Percentiles rank a stretch among this genome's conserved stretches.
These are phyloP conservation scores for Penicillium lividum DNA, from an alignment of 495 filamentous ascomycete species.

Conservation along the genomic window DNA sequence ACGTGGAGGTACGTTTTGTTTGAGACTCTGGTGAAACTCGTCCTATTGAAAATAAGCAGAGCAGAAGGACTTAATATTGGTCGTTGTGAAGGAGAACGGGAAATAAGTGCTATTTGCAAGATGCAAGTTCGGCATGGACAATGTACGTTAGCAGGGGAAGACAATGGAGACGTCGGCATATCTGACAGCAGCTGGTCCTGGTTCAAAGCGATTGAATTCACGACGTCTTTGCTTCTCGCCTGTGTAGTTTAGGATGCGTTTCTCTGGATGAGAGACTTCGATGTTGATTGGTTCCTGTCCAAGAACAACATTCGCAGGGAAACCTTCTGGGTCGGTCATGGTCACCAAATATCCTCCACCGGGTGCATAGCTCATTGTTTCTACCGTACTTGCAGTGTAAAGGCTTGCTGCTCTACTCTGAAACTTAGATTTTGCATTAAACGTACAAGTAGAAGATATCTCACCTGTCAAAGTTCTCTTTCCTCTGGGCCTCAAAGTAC, in stretches of 20 bases:
- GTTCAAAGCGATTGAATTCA: conserved; percentile 39
- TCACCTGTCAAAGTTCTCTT: conserved; percentile 52
- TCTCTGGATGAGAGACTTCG: conserved; percentile 20
- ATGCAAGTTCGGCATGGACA: too few species aligned
- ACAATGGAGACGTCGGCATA: too few species aligned
- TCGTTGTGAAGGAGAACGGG: too few species aligned
- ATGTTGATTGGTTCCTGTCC: conserved; percentile 26
- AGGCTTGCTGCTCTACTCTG: conserved; percentile 26
- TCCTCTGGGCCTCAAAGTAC: conserved; percentile 55
- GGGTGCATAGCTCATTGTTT: conserved; percentile 30
- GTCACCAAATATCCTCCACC: conserved; percentile 37
- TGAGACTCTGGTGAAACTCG: too few species aligned
- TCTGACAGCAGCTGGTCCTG: conserved; percentile 65
- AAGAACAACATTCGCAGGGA: conserved; percentile 34
- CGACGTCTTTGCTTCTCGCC: conserved; percentile 32
- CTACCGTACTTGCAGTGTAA: conserved; percentile 27
- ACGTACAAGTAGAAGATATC: neutral
- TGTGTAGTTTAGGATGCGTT: conserved; percentile 31
- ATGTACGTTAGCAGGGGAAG: too few species aligned
- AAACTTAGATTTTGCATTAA: neutral
- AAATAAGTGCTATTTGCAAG: too few species aligned
- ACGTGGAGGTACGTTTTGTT: too few species aligned
- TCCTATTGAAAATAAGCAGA: too few species aligned
- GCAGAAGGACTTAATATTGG: too few species aligned
- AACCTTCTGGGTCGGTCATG: conserved; percentile 39